Base-by-base conservation (phyloP, 1,139 yeast species). In the Torulaspora pretoriensis region DNA sequence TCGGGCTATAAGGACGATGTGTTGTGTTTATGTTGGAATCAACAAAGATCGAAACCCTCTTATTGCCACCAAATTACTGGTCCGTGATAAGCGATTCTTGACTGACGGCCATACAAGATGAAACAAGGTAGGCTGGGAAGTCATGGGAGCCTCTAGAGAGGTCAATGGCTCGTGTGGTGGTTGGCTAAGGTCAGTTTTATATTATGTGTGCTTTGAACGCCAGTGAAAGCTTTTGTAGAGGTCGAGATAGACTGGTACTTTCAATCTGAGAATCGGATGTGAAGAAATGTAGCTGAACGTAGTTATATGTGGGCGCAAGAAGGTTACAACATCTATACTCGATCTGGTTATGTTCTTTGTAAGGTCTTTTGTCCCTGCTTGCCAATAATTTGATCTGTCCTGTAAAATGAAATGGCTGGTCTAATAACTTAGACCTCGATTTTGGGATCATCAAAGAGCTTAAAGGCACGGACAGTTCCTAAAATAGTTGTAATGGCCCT, bases 341-440 rank as follows among this genome's bases (percentile, higher is more conserved):
- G 25, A 34, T 34, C 10, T 25, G 12, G 29, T 34, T 34, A 22
- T 13, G 17, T 27, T 14, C 8, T 8, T 13, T 13, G 31, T 29
- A 13, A 29, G 17, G 8, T 29, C 32, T n/a, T 10, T 9, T 10
- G 6, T 31, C 12, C 23, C 13, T 7, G 8, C 24, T 13, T 31
- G 17, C 8, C 24, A 31, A 34, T 24, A 24, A 22, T 24, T 10
- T 16, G 27, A 7, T 8, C 14, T 34, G 9, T 23, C 14, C 12
- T 8, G 34, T 9, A 23, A 41, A 35, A 13, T 40, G 17, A 41
- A 36, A 41, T 41, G 40, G 40, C 44, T 41, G 40, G 40, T 26
- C 22, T 12, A 29, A 35, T 16, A 24, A 22, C 29, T 30, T 10
- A n/a, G 14, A 24, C 8, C 14, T 17, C 4, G 19, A 12, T 23